phyloP scores from a whole-genome alignment of 306 rosid genomes.

The Trifolium dubium region DNA sequence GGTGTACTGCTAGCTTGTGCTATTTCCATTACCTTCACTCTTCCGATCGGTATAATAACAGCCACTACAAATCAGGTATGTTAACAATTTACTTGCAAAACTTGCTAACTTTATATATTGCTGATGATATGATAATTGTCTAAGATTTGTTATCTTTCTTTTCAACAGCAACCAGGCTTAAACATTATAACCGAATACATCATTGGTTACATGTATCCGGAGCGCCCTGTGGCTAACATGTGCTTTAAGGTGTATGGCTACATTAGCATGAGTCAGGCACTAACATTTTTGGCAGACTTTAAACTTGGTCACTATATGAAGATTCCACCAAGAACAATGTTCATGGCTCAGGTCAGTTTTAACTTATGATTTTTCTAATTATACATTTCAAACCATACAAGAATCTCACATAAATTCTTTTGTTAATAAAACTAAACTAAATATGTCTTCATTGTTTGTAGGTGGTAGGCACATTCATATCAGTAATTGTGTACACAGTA shows the following conservation, averaged over 20 bases:
- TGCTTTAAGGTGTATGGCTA: slow-evolving; percentile 96
- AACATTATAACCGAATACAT: slow-evolving; percentile 86
- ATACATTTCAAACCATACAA: neutral
- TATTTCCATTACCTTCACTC: slow-evolving; percentile 66
- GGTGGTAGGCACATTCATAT: slow-evolving; percentile 69
- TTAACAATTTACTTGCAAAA: neutral
- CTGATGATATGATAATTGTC: slow-evolving; percentile 5
- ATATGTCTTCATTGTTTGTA: slow-evolving; percentile 41
- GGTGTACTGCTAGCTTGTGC: slow-evolving; percentile 78
- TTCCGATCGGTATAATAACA: slow-evolving; percentile 70
- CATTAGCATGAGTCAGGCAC: slow-evolving; percentile 86
- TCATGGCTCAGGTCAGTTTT: slow-evolving; percentile 76
- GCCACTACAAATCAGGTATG: slow-evolving; percentile 90
- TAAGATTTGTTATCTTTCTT: slow-evolving; percentile 31
- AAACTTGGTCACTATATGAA: slow-evolving; percentile 97
- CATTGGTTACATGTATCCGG: slow-evolving; percentile 87
- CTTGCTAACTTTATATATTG: slow-evolving; percentile 7
- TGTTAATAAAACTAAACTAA: no score
- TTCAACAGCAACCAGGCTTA: slow-evolving; percentile 72
- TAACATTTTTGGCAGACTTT: slow-evolving; percentile 68
- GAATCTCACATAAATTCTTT: neutral
- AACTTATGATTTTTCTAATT: neutral
- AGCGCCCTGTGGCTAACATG: slow-evolving; percentile 92
- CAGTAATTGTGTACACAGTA: slow-evolving; percentile 60
- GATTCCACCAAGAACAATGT: slow-evolving; percentile 93